Evolutionary conservation across 352 stramenopile species (phyloP), one percentile per base, ranked within the genome.

Genomic region (Globisporangium sylvaticum): DNA sequence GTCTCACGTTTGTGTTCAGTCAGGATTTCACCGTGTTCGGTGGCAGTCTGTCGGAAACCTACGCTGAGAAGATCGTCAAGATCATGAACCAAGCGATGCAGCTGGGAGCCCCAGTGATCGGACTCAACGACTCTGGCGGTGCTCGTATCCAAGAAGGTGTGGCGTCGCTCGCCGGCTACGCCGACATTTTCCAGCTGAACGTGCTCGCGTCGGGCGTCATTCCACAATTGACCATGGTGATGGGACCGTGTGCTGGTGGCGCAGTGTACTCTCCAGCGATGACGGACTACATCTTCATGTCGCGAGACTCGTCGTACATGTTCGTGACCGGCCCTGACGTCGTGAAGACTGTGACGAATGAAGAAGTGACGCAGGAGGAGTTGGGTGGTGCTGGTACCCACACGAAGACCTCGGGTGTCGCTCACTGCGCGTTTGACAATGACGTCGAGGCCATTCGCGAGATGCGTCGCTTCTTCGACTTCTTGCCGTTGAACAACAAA

Each of bases 241-340:
- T 99, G 96, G 97, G 97, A 22, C 97, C 97, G 3, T 99, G 97
- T 78, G 97, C 97, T 32, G 96, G 95, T 67, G 94, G 94, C 56
- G 94, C 92, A 31, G 92, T 98, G 27, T 98, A 98, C 75, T 98
- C 90, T 60, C 97, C 97, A 8, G 97, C 97, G 54, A 98, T 99
- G 88, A 99, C 97, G 3, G 97, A 99, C 78, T 99, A 98, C 70
- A 99, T 98, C 58, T 99, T 99, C 78, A 99, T 99, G 97, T 99
- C 70, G 18, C 90, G 96, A 66, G 77, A 98, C 62, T 97, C 95
- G 20, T 98, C 90, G 29, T 99, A 99, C 84, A 99, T 99, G 97
- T 99, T 99, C 77, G 96, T 99, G 48, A 99, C 97, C 7, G 97
- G 97, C 20, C 97, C 97, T 0, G 95, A 99, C 58, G 97, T 99